phyloP scores from a whole-genome alignment of 1,139 yeast species.

The Yamadazyma spencermartinsiae region DNA sequence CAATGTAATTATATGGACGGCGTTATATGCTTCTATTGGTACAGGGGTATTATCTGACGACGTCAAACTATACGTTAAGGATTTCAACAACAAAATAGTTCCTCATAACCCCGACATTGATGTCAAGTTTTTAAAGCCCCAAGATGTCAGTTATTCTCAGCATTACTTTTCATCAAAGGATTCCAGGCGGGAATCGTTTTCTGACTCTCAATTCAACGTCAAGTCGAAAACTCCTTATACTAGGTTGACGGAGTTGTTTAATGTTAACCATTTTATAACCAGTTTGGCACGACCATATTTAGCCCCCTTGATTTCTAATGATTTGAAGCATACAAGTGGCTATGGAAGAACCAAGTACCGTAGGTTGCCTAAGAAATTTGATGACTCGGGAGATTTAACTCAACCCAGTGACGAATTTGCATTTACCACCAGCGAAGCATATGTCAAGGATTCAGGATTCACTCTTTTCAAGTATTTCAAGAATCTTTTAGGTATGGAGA shows the following conservation, averaged over 20 bases:
- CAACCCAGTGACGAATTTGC: slow-evolving; percentile 12
- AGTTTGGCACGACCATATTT: slow-evolving; percentile 90
- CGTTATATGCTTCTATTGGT: slow-evolving; percentile 72
- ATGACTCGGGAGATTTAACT: slow-evolving; percentile 13
- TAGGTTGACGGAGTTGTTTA: slow-evolving; percentile 84
- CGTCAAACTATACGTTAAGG: slow-evolving; percentile 68
- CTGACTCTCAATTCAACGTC: slow-evolving; percentile 20
- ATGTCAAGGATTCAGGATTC: slow-evolving; percentile 31
- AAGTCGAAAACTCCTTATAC: slow-evolving; percentile 70
- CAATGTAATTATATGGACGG: slow-evolving; percentile 89
- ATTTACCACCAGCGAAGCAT: slow-evolving; percentile 20
- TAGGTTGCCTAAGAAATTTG: slow-evolving; percentile 7
- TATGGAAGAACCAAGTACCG: slow-evolving; percentile 37
- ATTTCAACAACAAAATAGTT: slow-evolving; percentile 58
- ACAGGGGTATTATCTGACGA: slow-evolving; percentile 63
- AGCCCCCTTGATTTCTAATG: slow-evolving; percentile 85
- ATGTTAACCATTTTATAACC: slow-evolving; percentile 88
- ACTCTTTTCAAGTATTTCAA: slow-evolving; percentile 37
- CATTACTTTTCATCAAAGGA: slow-evolving; percentile 32
- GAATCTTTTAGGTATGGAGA: slow-evolving; percentile 53
- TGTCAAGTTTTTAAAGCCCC: slow-evolving; percentile 44
- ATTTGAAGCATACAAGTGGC: slow-evolving; percentile 60
- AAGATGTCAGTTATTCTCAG: slow-evolving; percentile 47
- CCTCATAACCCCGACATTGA: slow-evolving; percentile 36
- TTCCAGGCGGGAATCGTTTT: slow-evolving; percentile 14